Base-by-base conservation (phyloP, 345 rosid genomes). In the Lumnitzera racemosa region DNA sequence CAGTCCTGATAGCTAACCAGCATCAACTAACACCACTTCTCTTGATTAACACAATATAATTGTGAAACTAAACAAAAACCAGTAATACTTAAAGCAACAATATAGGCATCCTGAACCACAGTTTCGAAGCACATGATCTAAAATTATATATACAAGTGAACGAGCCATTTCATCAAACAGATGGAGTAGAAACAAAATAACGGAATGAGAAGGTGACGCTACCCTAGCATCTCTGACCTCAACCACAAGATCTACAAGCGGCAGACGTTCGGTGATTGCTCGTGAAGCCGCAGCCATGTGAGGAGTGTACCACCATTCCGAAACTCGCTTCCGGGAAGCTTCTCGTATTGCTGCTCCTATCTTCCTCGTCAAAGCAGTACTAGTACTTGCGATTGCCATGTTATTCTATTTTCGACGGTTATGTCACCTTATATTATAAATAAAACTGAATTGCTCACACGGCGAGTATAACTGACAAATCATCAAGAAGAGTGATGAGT, bases 171-270 rank as follows among this genome's bases (percentile, higher is more conserved):
- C 12, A 69, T 68, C 83, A 24, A 78, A 78, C 81, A 73, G 12
- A 2, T 54, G 60, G 46, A 15, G 15, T 12, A 46, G 56, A 54
- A 16, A 13, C 5, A 52, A 55, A 1, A 53, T 5, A 54, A 14
- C 0, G 56, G 11, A 24, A 41, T 0, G 27, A 43, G 3, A 17
- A 25, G 49, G 2, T n/a, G 54, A 17, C 17, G 71, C 5, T 63
- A 88, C 96, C 73, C 90, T 72, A 11, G 98, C 96, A 50, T 88
- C 98, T 75, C 96, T 77, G 62, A 88, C 82, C 62, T 91, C 88
- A 16, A 80, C 59, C 46, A 91, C 47, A 51, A 80, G 63, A 73
- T 90, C 96, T 24, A 74, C 90, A 4, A 83, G 48, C 0, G 87
- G 83, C 47, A 87, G 59, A 24, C 98, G 83, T 41, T 88, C 74